These are phyloP conservation scores for Kickxella alabastrina DNA, from an alignment of 192 early-diverging fungal species.

Conservation along the genomic window DNA sequence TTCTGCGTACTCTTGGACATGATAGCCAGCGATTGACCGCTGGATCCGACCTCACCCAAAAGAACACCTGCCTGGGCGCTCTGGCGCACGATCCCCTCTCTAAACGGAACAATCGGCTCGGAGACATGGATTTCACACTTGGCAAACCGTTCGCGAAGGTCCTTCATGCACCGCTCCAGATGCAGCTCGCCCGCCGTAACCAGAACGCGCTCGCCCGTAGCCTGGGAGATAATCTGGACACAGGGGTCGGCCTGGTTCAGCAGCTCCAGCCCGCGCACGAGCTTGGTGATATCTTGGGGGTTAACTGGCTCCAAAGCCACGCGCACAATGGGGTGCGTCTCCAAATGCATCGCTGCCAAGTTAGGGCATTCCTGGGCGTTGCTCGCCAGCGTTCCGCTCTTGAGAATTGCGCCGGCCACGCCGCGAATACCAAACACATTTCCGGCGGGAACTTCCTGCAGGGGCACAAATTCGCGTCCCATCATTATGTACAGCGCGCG, in stretches of 20 bases:
- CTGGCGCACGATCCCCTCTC: conserved; percentile 80
- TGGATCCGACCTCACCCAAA: conserved; percentile 33
- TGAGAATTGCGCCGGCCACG: conserved; percentile 84
- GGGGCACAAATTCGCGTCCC: conserved; percentile 85
- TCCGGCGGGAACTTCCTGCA: conserved; percentile 87
- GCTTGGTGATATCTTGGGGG: conserved; percentile 81
- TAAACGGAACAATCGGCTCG: conserved; percentile 93
- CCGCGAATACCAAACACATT: conserved; percentile 94
- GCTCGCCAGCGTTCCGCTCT: conserved; percentile 87
- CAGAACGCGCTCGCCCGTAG: conserved; percentile 96
- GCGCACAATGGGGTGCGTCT: conserved; percentile 86
- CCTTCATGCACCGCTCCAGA: conserved; percentile 91
- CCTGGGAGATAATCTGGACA: conserved; percentile 86
- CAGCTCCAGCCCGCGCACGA: conserved; percentile 80
- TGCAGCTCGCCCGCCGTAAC: conserved; percentile 96
- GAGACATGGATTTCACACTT: conserved; percentile 91
- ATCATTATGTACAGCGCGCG: conserved; percentile 89
- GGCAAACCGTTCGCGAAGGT: conserved; percentile 91
- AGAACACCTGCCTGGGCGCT: conserved; percentile 29
- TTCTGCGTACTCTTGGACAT: conserved; percentile 14
- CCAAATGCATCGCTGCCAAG: conserved; percentile 57
- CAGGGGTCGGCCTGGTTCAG: conserved; percentile 94
- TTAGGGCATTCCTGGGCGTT: conserved; percentile 65
- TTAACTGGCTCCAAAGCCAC: conserved; percentile 94
- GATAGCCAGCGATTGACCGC: conserved; percentile 36